phyloP scores from a whole-genome alignment of 1,284 basidiomycete genomes.

The Grifola frondosa region DNA sequence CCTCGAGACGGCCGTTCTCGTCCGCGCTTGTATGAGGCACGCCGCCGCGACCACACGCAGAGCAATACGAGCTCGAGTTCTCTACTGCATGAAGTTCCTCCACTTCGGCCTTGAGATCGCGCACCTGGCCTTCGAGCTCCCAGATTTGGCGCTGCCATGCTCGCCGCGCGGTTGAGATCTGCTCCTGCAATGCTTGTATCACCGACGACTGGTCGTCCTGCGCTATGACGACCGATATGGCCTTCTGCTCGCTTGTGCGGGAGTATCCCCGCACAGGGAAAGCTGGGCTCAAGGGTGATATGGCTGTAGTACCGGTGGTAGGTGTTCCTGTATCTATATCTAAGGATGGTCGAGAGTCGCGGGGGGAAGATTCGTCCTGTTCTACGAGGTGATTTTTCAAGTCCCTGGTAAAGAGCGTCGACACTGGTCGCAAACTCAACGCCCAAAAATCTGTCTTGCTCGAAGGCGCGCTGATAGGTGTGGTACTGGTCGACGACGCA shows the following conservation, averaged over 20 bases:
- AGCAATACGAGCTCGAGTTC: slow-evolving; percentile 47
- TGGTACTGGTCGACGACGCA: slow-evolving; percentile 5
- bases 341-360: slow-evolving; percentile 36
- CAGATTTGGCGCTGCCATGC: slow-evolving; percentile 70
- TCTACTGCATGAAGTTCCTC: slow-evolving; percentile 49
- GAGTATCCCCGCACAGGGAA: slow-evolving; percentile 28
- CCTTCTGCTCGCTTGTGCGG: slow-evolving; percentile 37
- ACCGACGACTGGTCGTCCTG: slow-evolving; percentile 47
- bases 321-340: slow-evolving; percentile 47
- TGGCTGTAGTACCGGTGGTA: slow-evolving; percentile 36
- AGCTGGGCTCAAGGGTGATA: slow-evolving; percentile 56
- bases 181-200: slow-evolving; percentile 59
- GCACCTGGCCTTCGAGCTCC: slow-evolving; percentile 74
- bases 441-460: slow-evolving; percentile 59
- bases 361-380: slow-evolving; percentile 25
- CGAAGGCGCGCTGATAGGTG: slow-evolving; percentile 64
- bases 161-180: slow-evolving; percentile 56
- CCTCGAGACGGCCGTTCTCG: slow-evolving; percentile 18
- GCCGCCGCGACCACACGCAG: slow-evolving; percentile 56
- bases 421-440: slow-evolving; percentile 73
- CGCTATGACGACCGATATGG: slow-evolving; percentile 27
- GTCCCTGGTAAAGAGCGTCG: slow-evolving; percentile 69
- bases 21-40: slow-evolving; percentile 10
- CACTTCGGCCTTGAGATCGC: slow-evolving; percentile 66
- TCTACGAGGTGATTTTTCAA: slow-evolving; percentile 62